phyloP scores from a whole-genome alignment of 495 filamentous ascomycete genomes.

The Talaromyces borbonicus region DNA sequence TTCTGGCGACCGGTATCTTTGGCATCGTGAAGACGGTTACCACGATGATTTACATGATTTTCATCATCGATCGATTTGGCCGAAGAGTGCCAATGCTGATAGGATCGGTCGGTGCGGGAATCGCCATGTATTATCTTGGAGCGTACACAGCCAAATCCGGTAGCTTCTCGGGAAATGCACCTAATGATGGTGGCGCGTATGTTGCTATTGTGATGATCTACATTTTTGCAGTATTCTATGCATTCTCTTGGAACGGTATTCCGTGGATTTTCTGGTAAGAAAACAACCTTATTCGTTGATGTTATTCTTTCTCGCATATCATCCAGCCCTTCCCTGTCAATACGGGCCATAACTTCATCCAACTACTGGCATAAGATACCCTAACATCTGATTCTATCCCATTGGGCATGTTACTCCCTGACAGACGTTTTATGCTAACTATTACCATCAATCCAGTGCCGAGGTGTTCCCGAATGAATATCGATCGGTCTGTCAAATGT shows the following conservation, averaged over 20 bases:
- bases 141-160: not conserved
- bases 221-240: conserved; percentile 51
- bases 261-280: conserved; percentile 50
- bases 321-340: too few species aligned
- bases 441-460: too few species aligned
- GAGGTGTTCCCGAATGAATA: conserved; percentile 33
- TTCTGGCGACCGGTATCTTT: conserved; percentile 15
- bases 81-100: conserved; percentile 8
- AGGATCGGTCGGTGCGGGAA: conserved; percentile 5
- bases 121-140: conserved; percentile 4
- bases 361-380: too few species aligned
- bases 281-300: too few species aligned
- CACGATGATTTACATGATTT: conserved; percentile 11
- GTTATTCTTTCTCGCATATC: too few species aligned
- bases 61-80: conserved; percentile 16
- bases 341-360: too few species aligned
- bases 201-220: too few species aligned
- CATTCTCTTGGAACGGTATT: conserved; percentile 52
- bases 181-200: too few species aligned
- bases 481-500: conserved; percentile 37
- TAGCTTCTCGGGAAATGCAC: not conserved
- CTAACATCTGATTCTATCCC: too few species aligned
- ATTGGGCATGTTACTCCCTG: too few species aligned
- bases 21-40: conserved; percentile 12
- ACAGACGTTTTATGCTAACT: too few species aligned